Conservation (phyloP, 2,329 filamentous ascomycete species). For the Ophiostoma angusticollis region DNA sequence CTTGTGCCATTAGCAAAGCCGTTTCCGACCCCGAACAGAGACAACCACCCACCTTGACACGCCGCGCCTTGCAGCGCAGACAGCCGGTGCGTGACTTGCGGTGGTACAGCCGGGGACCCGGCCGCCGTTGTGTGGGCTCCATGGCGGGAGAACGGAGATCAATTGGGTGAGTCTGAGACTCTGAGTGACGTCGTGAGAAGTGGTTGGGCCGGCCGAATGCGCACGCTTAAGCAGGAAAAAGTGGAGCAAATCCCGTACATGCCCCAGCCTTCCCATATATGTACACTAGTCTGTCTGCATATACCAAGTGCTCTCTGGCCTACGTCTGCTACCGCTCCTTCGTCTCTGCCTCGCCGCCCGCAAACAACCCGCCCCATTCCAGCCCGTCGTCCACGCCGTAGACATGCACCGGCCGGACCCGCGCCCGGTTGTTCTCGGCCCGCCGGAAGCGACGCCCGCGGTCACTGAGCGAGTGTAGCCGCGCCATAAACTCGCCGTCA, state of each 20-base stretch:
- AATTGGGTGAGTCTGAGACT: too few relatives aligned
- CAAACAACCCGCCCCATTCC: slow-evolving; percentile 25
- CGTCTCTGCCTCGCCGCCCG: slow-evolving; percentile 2
- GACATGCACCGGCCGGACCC: slow-evolving; percentile 32
- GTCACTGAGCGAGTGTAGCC: slow-evolving; percentile 11
- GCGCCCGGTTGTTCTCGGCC: slow-evolving; percentile 33
- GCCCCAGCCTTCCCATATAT: too few relatives aligned
- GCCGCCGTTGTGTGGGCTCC: neutral
- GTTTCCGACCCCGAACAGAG: neutral
- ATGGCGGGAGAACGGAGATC: neutral
- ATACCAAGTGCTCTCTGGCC: slow-evolving; percentile 1
- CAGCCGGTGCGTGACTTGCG: slow-evolving; percentile 22
- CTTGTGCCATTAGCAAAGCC: slow-evolving; percentile 4
- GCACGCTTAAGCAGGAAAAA: too few relatives aligned
- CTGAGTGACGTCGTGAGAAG: too few relatives aligned
- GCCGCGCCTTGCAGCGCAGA: slow-evolving; percentile 18
- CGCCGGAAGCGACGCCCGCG: slow-evolving; percentile 11
- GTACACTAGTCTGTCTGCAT: too few relatives aligned
- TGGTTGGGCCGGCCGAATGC: too few relatives aligned
- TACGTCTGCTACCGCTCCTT: neutral
- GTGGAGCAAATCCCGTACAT: too few relatives aligned
- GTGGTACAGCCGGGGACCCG: slow-evolving; percentile 19
- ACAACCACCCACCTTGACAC: slow-evolving; percentile 20
- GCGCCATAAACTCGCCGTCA: slow-evolving; percentile 10
- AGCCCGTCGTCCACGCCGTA: slow-evolving; percentile 28